phyloP scores from a whole-genome alignment of 768 basidiomycete species.

The Kwoniella newhampshirensis region DNA sequence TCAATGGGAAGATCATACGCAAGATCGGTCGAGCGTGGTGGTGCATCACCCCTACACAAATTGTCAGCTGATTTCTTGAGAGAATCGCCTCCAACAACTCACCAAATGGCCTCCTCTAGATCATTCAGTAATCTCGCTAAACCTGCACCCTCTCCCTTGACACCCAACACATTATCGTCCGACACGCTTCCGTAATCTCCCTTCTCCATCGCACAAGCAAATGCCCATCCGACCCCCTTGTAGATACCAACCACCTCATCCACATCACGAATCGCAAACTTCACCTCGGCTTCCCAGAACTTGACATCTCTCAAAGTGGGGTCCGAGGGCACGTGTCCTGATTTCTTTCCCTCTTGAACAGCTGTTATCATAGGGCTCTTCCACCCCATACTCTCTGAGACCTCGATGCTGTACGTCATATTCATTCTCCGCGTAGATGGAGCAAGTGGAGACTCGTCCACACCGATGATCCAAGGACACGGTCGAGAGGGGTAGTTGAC shows the following conservation, averaged over 20 bases:
- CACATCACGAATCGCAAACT: conserved; percentile 31
- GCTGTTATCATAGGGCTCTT: conserved; percentile 34
- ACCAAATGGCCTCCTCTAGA: conserved; percentile 45
- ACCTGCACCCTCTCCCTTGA: conserved; percentile 27
- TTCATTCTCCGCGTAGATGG: conserved; percentile 12
- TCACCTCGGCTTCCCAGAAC: conserved; percentile 42
- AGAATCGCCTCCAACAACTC: too few relatives aligned
- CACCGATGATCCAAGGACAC: conserved; percentile 32
- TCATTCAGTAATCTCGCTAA: conserved; percentile 40
- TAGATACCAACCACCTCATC: conserved; percentile 41
- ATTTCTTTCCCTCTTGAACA: conserved; percentile 27
- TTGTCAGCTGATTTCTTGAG: too few relatives aligned
- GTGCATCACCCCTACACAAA: conserved; percentile 36
- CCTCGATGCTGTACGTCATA: background rate
- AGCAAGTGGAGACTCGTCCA: conserved; percentile 11
- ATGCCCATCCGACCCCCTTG: conserved; percentile 38
- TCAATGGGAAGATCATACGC: conserved; percentile 36
- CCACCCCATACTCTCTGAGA: conserved; percentile 17
- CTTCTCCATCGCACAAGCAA: conserved; percentile 24
- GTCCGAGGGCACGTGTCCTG: conserved; percentile 25
- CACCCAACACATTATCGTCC: conserved; percentile 24
- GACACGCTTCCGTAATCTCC: conserved; percentile 35
- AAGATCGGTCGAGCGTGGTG: conserved; percentile 40
- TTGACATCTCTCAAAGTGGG: conserved; percentile 25
- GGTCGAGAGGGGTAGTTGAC: conserved; percentile 16